Conservation (phyloP, 495 filamentous ascomycete genomes). For the Pyronema omphalodes region DNA sequence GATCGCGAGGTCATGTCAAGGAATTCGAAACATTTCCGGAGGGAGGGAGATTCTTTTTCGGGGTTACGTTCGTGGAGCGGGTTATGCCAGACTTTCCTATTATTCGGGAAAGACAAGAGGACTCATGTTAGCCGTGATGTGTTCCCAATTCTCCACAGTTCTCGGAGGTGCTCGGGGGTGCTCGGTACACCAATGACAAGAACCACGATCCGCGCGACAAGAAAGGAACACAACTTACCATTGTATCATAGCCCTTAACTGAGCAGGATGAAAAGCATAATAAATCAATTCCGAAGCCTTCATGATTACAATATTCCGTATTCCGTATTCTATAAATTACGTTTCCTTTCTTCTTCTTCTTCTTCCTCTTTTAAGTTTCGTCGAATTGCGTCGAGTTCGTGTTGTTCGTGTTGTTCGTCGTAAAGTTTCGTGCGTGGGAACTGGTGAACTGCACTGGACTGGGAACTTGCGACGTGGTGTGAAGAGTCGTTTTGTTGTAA, state of each 20-base stretch:
- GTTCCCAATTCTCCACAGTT: no score
- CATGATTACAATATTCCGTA: no score
- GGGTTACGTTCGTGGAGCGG: slow-evolving; percentile 69
- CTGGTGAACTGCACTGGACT: no score
- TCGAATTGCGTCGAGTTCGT: no score
- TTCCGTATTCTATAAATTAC: no score
- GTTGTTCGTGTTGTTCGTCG: no score
- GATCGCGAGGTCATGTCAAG: slow-evolving; percentile 80
- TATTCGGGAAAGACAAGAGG: neutral
- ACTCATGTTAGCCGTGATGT: neutral
- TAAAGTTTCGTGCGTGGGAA: no score
- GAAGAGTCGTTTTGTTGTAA: no score
- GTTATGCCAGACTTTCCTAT: slow-evolving; percentile 91
- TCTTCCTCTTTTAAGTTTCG: no score
- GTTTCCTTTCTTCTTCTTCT: no score
- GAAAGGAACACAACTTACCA: slow-evolving; percentile 38
- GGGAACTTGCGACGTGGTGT: no score
- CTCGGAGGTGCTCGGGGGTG: no score
- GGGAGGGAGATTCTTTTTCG: slow-evolving; percentile 50
- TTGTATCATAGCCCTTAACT: slow-evolving; percentile 78
- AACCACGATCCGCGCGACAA: neutral
- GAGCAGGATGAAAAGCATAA: slow-evolving; percentile 53
- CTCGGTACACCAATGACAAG: neutral
- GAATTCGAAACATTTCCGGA: slow-evolving; percentile 67
- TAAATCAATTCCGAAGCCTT: slow-evolving; percentile 44